A percentile compares a stretch with the other conserved stretches of the same genome.
phyloP scores from a whole-genome alignment of 352 stramenopile genomes.

The Phytophthora tubulina region DNA sequence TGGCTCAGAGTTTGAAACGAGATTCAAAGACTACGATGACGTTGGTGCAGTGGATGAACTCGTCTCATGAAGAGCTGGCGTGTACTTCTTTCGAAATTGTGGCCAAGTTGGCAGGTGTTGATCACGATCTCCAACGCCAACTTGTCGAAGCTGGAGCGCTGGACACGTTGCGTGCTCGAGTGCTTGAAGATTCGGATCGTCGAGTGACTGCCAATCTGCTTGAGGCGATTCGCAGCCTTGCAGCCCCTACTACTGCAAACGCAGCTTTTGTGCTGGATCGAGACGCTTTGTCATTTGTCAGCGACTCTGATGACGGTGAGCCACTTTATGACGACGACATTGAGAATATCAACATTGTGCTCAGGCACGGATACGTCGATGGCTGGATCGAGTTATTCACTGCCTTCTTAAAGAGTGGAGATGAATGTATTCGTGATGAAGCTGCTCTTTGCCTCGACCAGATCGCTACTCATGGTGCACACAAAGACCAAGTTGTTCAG shows the following conservation, averaged over 20 bases:
- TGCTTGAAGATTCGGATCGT: constrained; percentile 52
- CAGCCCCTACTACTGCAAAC: constrained; percentile 22
- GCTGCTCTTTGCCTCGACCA: constrained; percentile 70
- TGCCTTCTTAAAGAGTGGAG: constrained; percentile 60
- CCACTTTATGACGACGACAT: constrained; percentile 69
- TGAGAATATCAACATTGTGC: constrained; percentile 51
- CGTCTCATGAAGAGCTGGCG: constrained; percentile 40
- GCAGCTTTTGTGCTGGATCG: constrained; percentile 53
- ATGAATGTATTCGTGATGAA: constrained; percentile 56
- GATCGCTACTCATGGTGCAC: constrained; percentile 48
- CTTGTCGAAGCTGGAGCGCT: constrained; percentile 52
- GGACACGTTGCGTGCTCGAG: constrained; percentile 50
- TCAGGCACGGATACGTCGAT: constrained; percentile 65
- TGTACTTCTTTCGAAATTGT: constrained; percentile 55
- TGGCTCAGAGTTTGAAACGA: constrained; percentile 35
- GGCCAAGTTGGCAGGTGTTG: constrained; percentile 44
- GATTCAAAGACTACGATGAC: constrained; percentile 36
- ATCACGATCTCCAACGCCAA: constrained; percentile 47
- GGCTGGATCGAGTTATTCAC: constrained; percentile 87
- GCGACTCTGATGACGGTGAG: constrained; percentile 60
- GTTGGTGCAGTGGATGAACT: constrained; percentile 61
- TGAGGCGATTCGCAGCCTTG: constrained; percentile 58
- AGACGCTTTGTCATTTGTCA: constrained; percentile 72
- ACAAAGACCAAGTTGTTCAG: constrained; percentile 72
- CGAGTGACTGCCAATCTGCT: constrained; percentile 64